Percentiles rank a stretch among this genome's conserved stretches.
Evolutionary conservation across 306 rosid genomes (phyloP).

Genomic region (Benincasa hispida): DNA sequence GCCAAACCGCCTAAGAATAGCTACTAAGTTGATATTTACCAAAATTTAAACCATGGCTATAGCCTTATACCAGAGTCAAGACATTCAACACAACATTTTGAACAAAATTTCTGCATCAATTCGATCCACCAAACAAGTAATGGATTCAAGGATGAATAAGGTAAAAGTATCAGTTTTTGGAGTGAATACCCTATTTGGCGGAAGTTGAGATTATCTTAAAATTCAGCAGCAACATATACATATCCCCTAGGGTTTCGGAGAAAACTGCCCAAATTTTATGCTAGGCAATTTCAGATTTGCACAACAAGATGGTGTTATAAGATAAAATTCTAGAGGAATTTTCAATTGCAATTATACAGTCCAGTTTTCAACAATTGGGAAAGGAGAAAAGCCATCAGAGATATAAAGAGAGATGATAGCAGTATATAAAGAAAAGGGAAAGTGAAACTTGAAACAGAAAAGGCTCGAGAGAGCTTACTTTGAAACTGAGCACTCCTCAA

Average conservation of each 20-base stretch:
- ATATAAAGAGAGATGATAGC: not conserved
- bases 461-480: conserved; percentile 31
- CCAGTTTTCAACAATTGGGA: not conserved
- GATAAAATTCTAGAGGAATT: not conserved
- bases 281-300: not conserved
- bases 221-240: not conserved
- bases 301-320: not conserved
- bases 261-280: not conserved
- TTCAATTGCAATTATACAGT: not conserved
- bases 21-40: not conserved
- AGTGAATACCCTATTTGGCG: not conserved
- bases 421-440: not conserved
- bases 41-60: not conserved
- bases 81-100: too few species aligned
- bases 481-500: conserved; percentile 83
- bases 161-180: not conserved
- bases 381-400: not conserved
- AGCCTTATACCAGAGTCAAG: not conserved
- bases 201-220: not conserved
- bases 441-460: not conserved
- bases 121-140: not conserved
- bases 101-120: not conserved
- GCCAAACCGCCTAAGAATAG: not conserved
- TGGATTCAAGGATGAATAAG: not conserved
- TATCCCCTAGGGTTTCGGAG: not conserved